Evolutionary conservation across 768 basidiomycete genomes (phyloP), one percentile per base, ranked within the genome.

Genomic region (Boletus rubescentipes): DNA sequence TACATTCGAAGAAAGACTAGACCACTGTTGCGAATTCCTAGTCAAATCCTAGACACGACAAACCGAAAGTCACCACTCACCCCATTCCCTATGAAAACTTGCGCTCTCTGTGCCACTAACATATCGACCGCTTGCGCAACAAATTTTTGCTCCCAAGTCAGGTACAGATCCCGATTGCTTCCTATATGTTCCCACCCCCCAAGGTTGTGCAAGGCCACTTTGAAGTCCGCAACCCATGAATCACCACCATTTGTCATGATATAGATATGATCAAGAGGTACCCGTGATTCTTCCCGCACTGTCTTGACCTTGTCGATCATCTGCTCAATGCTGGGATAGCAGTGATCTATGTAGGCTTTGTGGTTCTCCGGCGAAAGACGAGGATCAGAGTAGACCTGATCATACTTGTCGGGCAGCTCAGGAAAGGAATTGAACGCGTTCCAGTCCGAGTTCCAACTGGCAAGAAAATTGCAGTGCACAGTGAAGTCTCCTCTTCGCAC

Each of bases 41-140:
- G 51, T 58, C 40, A 57, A 42, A 47, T 39, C 10, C 15, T 34
- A 35, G 20, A 40, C 15, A n/a, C 3, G 18, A 31, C n/a, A 4
- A 20, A 31, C 9, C 3, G 44, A 50, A 9, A n/a, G 12, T 42
- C 9, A 6, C 26, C 4, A 65, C 78, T 61, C 52, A 78, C 78
- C 63, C 80, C 81, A 43, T 82, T 82, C 8, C 79, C 81, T 35
- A 81, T 66, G 61, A 82, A 77, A 23, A 75, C 70, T 49, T 80
- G 77, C 6, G 78, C 78, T 48, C 69, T 66, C 53, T 73, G 64
- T 2, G 75, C 78, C 37, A 81, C 70, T 11, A 74, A 64, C 78
- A 83, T 82, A 55, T 82, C 81, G 35, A 81, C 57, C 41, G 75
- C 76, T 60, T 79, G 76, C 0, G 67, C 67, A n/a, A 78, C 73